These are phyloP conservation scores for Trichaptum fuscoviolaceum DNA, from an alignment of 768 basidiomycete genomes.

Conservation along the genomic window DNA sequence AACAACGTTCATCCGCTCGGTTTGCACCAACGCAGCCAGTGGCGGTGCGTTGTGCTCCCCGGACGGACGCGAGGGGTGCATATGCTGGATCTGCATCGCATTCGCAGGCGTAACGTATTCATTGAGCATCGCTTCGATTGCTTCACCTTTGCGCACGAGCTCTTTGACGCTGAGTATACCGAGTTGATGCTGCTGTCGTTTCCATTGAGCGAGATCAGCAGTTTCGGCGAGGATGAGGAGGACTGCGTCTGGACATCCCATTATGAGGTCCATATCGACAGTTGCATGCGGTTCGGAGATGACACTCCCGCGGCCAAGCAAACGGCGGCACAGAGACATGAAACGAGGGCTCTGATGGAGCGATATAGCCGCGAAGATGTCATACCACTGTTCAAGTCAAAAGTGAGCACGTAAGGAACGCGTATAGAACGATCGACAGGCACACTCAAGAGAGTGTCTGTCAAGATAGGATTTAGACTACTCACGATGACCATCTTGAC, in stretches of 20 bases:
- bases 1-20: neutral
- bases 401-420: constrained; percentile 5
- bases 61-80: neutral
- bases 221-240: constrained; percentile 72
- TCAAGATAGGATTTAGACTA: constrained; percentile 14
- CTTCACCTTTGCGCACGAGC: constrained; percentile 66
- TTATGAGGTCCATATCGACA: constrained; percentile 60
- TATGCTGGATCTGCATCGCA: neutral
- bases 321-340: constrained; percentile 56
- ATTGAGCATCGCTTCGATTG: constrained; percentile 59
- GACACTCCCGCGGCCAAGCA: constrained; percentile 40
- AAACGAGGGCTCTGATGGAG: constrained; percentile 60
- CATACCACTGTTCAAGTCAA: constrained; percentile 57
- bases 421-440: neutral
- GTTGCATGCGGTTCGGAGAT: constrained; percentile 25
- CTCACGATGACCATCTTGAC: constrained; percentile 73
- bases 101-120: neutral
- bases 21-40: neutral
- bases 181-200: constrained; percentile 54
- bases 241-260: constrained; percentile 76
- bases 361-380: constrained; percentile 64
- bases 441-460: constrained; percentile 3
- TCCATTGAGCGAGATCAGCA: constrained; percentile 73
- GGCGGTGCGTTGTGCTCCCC: neutral
- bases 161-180: constrained; percentile 70